Evolutionary conservation across 352 stramenopile species (phyloP), one percentile per base, ranked within the genome.

Genomic region (Phytophthora foliorum): DNA sequence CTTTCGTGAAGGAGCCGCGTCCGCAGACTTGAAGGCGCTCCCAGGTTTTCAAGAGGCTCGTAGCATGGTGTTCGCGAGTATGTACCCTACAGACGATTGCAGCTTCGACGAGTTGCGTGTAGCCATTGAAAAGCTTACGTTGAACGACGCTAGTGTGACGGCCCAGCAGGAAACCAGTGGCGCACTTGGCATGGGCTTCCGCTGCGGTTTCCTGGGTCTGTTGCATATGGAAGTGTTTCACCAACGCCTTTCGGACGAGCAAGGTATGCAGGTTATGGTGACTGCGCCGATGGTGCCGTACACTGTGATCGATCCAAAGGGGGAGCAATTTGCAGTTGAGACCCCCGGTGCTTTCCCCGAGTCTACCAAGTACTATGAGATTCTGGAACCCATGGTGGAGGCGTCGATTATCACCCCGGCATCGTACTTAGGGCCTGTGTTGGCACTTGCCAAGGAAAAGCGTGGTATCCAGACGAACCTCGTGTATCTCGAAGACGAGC

Each of bases 221-320:
- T 64, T 99, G 22, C 97, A 99, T 81, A 99, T 99, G 81, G 97
- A 99, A 75, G 97, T 96, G 24, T 99, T 99, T 75, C 93, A 98
- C 53, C 97, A 99, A 81, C 87, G 98, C 4, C 86, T 99, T 4
- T 85, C 89, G 45, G 96, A 99, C 72, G 98, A 99, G 75, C 99
- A 99, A 76, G 92, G 92, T 34, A 97, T 98, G 57, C 94, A 98
- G 46, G 97, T 99, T 21, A 84, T 99, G 19, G 96, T 99, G 2
- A 99, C 98, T 1, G 96, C 97, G 16, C 98, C 98, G 0, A 99
- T 99, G 78, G 98, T 99, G 45, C 97, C 98, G 27, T 99, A 99
- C 78, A 97, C 77, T n/a, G 82, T 96, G 42, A 92, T 94, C 39
- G 70, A 94, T 22, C 74, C 78, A 4, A 72, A 84, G 13, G 86